Evolutionary conservation across 2,329 filamentous ascomycete species (phyloP).

Genomic region (Diatrype stigma): DNA sequence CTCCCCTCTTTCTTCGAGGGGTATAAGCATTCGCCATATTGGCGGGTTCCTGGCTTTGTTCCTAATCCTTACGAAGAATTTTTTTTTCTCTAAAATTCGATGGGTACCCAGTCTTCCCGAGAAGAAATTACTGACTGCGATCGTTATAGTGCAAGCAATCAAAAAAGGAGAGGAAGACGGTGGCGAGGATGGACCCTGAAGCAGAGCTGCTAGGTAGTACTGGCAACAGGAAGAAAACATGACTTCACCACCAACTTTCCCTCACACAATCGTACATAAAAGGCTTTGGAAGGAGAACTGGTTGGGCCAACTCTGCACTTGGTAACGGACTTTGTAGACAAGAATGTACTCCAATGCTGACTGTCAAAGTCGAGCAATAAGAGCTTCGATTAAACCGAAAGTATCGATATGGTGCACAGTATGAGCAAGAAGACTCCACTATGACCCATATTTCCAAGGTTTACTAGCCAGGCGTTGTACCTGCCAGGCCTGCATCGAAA

Average conservation of each 20-base stretch:
- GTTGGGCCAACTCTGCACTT: too few species aligned
- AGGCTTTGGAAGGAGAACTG: too few species aligned
- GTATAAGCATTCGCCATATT: neutral
- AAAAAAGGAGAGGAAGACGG: constrained; percentile 31
- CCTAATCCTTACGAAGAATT: neutral
- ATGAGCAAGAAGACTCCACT: neutral
- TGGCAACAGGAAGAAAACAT: neutral
- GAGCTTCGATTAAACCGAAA: neutral
- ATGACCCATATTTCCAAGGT: neutral
- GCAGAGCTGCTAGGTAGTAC: too few species aligned
- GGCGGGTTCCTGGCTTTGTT: neutral
- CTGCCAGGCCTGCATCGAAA: too few species aligned
- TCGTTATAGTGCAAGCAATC: constrained; percentile 64
- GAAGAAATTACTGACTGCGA: neutral
- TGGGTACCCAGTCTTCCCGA: too few species aligned
- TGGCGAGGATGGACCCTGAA: constrained; percentile 15
- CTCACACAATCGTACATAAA: too few species aligned
- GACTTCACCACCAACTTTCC: neutral
- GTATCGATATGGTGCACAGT: too few species aligned
- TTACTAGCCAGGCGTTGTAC: too few species aligned
- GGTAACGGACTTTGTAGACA: too few species aligned
- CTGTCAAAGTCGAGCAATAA: neutral
- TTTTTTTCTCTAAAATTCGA: neutral
- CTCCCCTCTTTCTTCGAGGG: neutral
- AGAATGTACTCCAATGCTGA: too few species aligned